Percentiles rank a stretch among this genome's conserved stretches.
phyloP scores from a whole-genome alignment of 805 yeast species.

The Jamesozyma hellenica region DNA sequence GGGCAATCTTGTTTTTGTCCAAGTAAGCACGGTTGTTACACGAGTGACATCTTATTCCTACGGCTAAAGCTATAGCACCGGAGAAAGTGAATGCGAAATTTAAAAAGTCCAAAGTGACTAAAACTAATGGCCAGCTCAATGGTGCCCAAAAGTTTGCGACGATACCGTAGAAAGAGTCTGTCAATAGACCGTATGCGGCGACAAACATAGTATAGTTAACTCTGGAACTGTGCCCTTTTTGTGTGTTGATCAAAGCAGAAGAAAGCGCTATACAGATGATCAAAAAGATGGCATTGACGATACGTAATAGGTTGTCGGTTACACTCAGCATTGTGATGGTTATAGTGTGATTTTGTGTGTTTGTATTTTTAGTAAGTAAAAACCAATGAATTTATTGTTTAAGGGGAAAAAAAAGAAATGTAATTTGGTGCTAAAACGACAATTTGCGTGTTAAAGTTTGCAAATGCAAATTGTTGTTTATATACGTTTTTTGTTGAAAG shows the following conservation, averaged over 20 bases:
- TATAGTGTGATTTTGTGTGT: too few relatives aligned
- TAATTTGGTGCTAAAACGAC: too few relatives aligned
- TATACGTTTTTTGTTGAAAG: too few relatives aligned
- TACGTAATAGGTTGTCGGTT: constrained; percentile 69
- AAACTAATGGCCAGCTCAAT: constrained; percentile 78
- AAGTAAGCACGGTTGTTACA: constrained; percentile 64
- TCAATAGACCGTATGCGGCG: constrained; percentile 73
- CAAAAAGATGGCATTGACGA: constrained; percentile 62
- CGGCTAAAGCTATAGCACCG: constrained; percentile 91
- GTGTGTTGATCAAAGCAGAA: constrained; percentile 75
- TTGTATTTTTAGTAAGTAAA: constrained; percentile 1
- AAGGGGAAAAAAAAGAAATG: background rate
- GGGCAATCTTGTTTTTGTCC: constrained; percentile 54
- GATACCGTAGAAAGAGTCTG: constrained; percentile 71
- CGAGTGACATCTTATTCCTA: constrained; percentile 76
- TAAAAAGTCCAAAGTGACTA: constrained; percentile 71
- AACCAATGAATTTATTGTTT: background rate
- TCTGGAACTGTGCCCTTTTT: constrained; percentile 50
- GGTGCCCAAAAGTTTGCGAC: constrained; percentile 61
- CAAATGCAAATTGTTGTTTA: too few relatives aligned
- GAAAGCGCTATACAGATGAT: constrained; percentile 77
- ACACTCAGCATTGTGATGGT: constrained; percentile 46
- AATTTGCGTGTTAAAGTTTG: too few relatives aligned
- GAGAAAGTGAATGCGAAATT: constrained; percentile 88
- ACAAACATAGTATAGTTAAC: constrained; percentile 85